Base-by-base conservation (phyloP, 371 early-diverging fungal species). In the Cokeromyces recurvatus region DNA sequence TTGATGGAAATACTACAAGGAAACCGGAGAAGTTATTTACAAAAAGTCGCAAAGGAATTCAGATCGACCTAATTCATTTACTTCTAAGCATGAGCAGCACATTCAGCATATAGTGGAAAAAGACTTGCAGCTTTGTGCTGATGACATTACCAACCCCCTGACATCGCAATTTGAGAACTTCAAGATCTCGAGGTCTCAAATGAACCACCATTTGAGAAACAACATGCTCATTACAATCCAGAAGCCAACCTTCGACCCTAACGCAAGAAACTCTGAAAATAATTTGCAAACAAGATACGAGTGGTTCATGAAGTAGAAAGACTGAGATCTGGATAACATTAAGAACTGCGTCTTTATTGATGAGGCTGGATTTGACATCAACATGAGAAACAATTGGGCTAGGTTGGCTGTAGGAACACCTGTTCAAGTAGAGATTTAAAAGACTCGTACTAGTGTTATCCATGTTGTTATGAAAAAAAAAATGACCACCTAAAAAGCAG, bases 241-340 rank as follows among this genome's bases (percentile, higher is more conserved):
- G 38, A 47, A 31, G 32, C 39, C 47, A 47, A 46, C 46, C 46
- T 38, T 46, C 38, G 37, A 37, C 38, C 46, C 29, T 38, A 46
- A 37, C 20, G 38, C 32, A 46, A 46, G 46, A 29, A 37, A 38
- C 46, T 46, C 46, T 46, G 17, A 46, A 9, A 32, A 46, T 38
- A 46, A 38, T 46, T 38, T 46, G 29, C 37, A 48, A 39, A 25
- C 25, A 15, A 47, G 46, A 37, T 44, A 34, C 22, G 45, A 22
- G 22, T 44, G 34, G 44, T 44, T 44, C 14, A 32, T 44, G 22
- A 27, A 41, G 29, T 36, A 17, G 17, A 36, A 36, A 36, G 37
- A 3, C 37, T 36, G 14, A 2, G 37, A 15, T 7, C 37, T 36
- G 2, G 5, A 36, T 7, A 15, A 36, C 37, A 36, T 15, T 36